Base-by-base conservation (phyloP, 768 basidiomycete species). In the Phanerochaete carnosa region DNA sequence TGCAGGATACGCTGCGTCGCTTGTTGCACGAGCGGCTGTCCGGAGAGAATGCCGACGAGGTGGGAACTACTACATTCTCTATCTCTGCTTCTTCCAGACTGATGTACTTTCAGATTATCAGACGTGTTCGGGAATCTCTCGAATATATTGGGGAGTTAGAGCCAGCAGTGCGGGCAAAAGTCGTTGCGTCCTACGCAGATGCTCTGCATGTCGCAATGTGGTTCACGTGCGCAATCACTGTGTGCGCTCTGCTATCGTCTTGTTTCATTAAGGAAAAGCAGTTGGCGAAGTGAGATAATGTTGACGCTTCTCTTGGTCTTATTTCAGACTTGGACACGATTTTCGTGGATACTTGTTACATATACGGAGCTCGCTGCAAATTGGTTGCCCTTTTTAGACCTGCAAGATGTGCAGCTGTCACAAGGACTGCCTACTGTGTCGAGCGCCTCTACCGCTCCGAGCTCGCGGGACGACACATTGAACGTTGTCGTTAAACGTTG, bases 181-280 rank as follows among this genome's bases (percentile, higher is more conserved):
- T 75, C 28, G 55, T 72, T 22, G 47, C 23, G 30, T 66, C 73
- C 13, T 74, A 74, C 60, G 78, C 69, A 16, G 71, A 77, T 29
- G 83, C 83, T 0, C 72, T 84, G 15, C 79, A 79, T 50, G 75
- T 72, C 6, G 74, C 82, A 1, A 76, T 87, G 62, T 76, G 74
- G 68, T 83, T 85, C 67, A 75, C 78, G 0, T 75, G 79, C 13
- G 67, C 64, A 4, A 69, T 83, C 70, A 77, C 78, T 2, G 70
- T 67, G 1, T 73, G 73, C 39, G 76, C 79, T 0, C 65, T 81
- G 11, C n/a, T 83, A 8, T 74, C 79, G 1, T 79, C 82, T 1
- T 54, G 79, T 5, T 86, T 82, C 60, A 82, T 87, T 45, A 82
- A 78, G 57, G 85, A 85, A 66, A 82, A 79, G 66, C 65, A 75